Evolutionary conservation across 2,329 filamentous ascomycete species (phyloP), one percentile per base, ranked within the genome.

Genomic region (Sarocladium oryzae): DNA sequence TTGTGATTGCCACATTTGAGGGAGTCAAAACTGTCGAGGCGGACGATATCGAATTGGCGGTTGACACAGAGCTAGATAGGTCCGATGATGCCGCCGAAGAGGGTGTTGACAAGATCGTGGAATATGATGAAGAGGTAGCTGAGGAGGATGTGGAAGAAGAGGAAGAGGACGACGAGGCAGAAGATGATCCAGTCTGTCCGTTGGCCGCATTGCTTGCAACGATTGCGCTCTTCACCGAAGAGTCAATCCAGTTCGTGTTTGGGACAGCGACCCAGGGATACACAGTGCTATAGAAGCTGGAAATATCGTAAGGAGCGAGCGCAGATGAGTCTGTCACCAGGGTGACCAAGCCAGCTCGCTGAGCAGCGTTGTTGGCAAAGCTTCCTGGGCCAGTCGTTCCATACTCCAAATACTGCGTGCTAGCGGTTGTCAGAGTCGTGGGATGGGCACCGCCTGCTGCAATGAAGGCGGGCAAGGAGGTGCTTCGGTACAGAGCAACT

Each of bases 321-420:
- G 64, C 69, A 1, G 66, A 82, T 52, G 66, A 62, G 56, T 83
- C 79, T 54, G 85, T 77, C 53, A 63, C 74, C 40, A 71, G 58
- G 1, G 67, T 69, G 48, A 57, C 50, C 1, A 63, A 49, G 7
- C 57, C 57, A 2, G 52, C 60, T 6, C 48, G 53, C 16, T 61
- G 58, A 2, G 54, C 51, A 13, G 63, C 58, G 30, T 54, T 55
- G 1, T 56, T 54, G 2, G 60, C 55, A 8, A 56, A 56, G 32
- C 54, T 58, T 4, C 64, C 64, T 2, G 62, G 58, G 0, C 64
- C 64, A 1, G 62, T 65, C 45, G 66, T 66, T 54, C 66, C 66
- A 9, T 57, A 58, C 48, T 66, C 64, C 1, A 56, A 56, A 30
- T 66, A 66, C 3, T 58, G 58, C 3, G 61, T 62, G 18, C 46